Evolutionary conservation across 371 early-diverging fungal species (phyloP).

Genomic region (Zancudomyces culisetae): DNA sequence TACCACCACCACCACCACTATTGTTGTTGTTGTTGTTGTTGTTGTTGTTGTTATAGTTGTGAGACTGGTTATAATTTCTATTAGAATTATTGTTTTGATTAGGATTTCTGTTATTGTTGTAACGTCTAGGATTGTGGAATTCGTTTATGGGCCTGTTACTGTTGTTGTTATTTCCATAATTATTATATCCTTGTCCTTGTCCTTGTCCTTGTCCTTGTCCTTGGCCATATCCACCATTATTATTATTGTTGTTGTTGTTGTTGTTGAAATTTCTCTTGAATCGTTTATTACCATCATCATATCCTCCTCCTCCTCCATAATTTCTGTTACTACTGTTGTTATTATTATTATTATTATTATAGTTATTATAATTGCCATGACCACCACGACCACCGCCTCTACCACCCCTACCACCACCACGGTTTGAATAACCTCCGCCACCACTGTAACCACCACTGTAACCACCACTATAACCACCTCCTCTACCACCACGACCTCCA

Average conservation of each 20-base stretch:
- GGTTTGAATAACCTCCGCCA: not conserved
- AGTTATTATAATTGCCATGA: conserved; percentile 3
- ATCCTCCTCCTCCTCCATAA: not conserved
- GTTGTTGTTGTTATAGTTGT: conserved; percentile 1
- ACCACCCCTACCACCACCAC: conserved; percentile 15
- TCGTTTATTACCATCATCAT: not conserved
- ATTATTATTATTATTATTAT: not conserved
- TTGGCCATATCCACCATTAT: not conserved
- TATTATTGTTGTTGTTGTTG: not conserved
- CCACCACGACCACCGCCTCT: conserved; percentile 15
- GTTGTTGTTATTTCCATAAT: not conserved
- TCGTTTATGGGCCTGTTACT: not conserved
- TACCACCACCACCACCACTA: not conserved
- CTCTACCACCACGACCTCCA: conserved; percentile 4
- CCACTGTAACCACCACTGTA: conserved; percentile 1
- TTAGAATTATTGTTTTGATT: not conserved
- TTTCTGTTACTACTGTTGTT: not conserved
- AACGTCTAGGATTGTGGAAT: not conserved
- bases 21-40: not conserved
- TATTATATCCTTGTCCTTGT: conserved; percentile 1
- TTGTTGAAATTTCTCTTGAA: not conserved
- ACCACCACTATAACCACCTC: conserved; percentile 3
- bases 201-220: not conserved
- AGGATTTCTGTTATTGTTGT: not conserved
- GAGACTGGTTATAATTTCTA: not conserved